Conservation (phyloP, 1,139 yeast species). For the Blastobotrys arbuscula region DNA sequence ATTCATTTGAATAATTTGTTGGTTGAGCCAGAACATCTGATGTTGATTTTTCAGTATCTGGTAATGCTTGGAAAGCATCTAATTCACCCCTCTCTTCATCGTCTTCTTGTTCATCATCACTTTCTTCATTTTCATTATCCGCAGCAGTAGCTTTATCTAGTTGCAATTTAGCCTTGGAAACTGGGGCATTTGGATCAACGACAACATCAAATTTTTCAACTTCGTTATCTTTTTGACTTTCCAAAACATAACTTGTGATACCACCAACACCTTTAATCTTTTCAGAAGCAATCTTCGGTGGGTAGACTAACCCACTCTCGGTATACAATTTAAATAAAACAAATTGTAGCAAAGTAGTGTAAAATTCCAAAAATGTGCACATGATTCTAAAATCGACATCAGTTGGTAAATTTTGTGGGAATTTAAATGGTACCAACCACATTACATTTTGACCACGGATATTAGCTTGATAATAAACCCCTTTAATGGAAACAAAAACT, state of each 20-base stretch:
- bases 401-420: constrained; percentile 89
- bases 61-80: constrained; percentile 62
- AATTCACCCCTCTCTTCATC: constrained; percentile 43
- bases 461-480: constrained; percentile 90
- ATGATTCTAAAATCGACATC: constrained; percentile 95
- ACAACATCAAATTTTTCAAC: constrained; percentile 26
- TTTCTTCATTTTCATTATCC: constrained; percentile 45
- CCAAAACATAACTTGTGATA: constrained; percentile 72
- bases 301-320: constrained; percentile 80
- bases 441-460: constrained; percentile 88
- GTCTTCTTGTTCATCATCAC: constrained; percentile 35
- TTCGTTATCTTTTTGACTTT: constrained; percentile 39
- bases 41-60: constrained; percentile 50
- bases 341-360: constrained; percentile 85
- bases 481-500: constrained; percentile 94
- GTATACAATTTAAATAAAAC: constrained; percentile 79
- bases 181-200: constrained; percentile 33
- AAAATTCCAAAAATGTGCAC: constrained; percentile 94
- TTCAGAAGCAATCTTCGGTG: constrained; percentile 73
- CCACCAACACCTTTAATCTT: constrained; percentile 88
- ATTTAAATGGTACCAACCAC: constrained; percentile 96
- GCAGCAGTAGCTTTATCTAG: constrained; percentile 28
- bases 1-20: constrained; percentile 49
- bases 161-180: constrained; percentile 25
- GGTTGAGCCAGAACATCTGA: constrained; percentile 86